Percentiles rank a stretch among this genome's conserved stretches.
Evolutionary conservation across 768 basidiomycete genomes (phyloP).

Genomic region (Xanthoconium stramineum): DNA sequence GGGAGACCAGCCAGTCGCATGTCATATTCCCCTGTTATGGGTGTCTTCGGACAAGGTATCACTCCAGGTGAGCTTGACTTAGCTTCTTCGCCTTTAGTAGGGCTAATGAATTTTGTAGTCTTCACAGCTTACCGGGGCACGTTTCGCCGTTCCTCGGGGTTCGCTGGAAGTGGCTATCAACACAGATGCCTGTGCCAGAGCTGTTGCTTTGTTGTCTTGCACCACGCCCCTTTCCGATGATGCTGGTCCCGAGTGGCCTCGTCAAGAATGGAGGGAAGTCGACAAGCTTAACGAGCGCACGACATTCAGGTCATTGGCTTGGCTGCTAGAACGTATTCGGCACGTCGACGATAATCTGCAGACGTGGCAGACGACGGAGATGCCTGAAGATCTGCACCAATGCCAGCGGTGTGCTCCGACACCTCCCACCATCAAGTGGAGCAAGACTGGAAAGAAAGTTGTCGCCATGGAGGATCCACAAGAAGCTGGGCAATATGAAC

Average conservation of each 20-base stretch:
- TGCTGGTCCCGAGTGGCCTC: constrained; percentile 78
- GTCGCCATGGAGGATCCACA: constrained; percentile 77
- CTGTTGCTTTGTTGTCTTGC: constrained; percentile 77
- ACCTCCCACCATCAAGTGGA: constrained; percentile 76
- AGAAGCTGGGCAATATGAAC: constrained; percentile 88
- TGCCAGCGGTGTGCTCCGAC: constrained; percentile 84
- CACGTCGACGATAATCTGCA: constrained; percentile 63
- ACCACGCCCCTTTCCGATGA: constrained; percentile 66
- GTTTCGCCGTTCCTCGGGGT: constrained; percentile 61
- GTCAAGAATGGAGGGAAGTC: constrained; percentile 69
- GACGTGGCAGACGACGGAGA: constrained; percentile 61
- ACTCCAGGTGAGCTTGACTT: constrained; percentile 47
- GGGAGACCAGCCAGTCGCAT: constrained; percentile 48
- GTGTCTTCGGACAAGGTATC: constrained; percentile 43
- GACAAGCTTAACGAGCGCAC: constrained; percentile 84
- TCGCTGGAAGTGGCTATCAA: constrained; percentile 49
- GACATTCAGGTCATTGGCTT: constrained; percentile 78
- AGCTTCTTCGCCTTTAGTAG: not conserved
- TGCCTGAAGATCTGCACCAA: constrained; percentile 43
- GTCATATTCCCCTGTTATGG: constrained; percentile 68
- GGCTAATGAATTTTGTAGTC: constrained; percentile 39
- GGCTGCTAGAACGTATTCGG: constrained; percentile 83
- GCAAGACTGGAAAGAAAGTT: constrained; percentile 52
- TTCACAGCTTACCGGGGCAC: constrained; percentile 50
- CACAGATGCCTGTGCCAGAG: constrained; percentile 65